These are phyloP conservation scores for Candida ponderosae DNA, from an alignment of 805 yeast genomes.

Conservation along the genomic window DNA sequence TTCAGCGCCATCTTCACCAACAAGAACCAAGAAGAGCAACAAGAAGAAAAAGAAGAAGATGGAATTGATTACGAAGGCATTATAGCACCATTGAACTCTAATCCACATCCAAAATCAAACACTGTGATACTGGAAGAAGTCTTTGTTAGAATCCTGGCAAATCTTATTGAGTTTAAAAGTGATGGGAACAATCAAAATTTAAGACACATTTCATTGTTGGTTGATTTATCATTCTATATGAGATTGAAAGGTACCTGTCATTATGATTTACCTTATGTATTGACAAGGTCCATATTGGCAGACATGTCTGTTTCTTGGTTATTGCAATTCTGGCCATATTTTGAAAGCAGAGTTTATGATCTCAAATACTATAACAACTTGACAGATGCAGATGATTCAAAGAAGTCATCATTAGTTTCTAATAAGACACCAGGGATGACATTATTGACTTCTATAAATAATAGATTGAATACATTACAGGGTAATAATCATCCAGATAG, in stretches of 20 bases:
- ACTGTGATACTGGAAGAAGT: conserved; percentile 6
- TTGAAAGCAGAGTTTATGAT: conserved; percentile 7
- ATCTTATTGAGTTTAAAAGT: conserved; percentile 5
- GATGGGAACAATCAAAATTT: conserved; percentile 9
- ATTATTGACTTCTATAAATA: conserved; percentile 9
- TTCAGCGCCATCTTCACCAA: too few relatives aligned
- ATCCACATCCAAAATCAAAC: too few relatives aligned
- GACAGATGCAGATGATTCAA: neutral
- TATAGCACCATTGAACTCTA: too few relatives aligned
- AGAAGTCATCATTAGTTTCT: neutral
- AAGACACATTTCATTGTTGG: conserved; percentile 8
- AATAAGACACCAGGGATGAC: conserved; percentile 8
- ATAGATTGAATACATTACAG: conserved; percentile 4
- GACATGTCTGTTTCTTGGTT: conserved; percentile 9
- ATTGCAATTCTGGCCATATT: conserved; percentile 13
- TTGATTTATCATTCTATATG: conserved; percentile 12
- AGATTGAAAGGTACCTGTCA: conserved; percentile 2
- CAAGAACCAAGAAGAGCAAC: too few relatives aligned
- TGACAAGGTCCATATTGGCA: conserved; percentile 4
- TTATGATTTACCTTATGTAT: conserved; percentile 8
- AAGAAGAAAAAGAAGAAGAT: too few relatives aligned
- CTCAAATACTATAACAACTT: neutral
- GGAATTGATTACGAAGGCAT: too few relatives aligned
- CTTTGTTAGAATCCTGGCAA: conserved; percentile 3
- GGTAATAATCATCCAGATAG: conserved; percentile 11